Evolutionary conservation across 805 yeast species (phyloP).

Genomic region (Cyberlindnera galapagoensis): DNA sequence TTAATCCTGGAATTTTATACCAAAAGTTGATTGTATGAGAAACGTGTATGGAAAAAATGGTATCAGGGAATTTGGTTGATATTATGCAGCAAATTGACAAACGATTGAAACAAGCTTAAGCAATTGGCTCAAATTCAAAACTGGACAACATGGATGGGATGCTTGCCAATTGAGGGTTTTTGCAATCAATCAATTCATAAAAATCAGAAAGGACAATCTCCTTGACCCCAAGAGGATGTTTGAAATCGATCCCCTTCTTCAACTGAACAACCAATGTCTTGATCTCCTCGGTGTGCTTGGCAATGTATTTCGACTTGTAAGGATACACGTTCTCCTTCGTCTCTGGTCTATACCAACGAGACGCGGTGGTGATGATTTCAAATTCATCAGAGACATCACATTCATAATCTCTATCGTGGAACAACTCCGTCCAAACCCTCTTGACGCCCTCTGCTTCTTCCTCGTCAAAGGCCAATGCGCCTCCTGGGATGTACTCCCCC

Average conservation of each 20-base stretch:
- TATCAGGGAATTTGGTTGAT: too few species aligned
- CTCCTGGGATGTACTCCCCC: slow-evolving; percentile 11
- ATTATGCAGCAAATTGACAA: too few species aligned
- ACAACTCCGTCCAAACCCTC: slow-evolving; percentile 10
- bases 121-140: slow-evolving; percentile 9
- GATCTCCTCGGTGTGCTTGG: slow-evolving; percentile 10
- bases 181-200: slow-evolving; percentile 11
- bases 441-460: slow-evolving; percentile 8
- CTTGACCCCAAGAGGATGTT: slow-evolving; percentile 5
- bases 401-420: slow-evolving; percentile 4
- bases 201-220: slow-evolving; percentile 6
- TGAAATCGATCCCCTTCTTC: slow-evolving; percentile 2
- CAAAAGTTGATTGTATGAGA: too few species aligned
- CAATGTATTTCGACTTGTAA: slow-evolving; percentile 8
- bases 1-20: too few species aligned
- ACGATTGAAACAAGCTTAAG: too few species aligned
- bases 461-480: slow-evolving; percentile 10
- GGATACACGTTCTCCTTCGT: slow-evolving; percentile 11
- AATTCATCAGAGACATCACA: slow-evolving; percentile 4
- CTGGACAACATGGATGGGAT: slow-evolving; percentile 30
- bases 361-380: slow-evolving; percentile 5
- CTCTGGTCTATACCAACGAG: slow-evolving; percentile 17
- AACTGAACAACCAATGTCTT: slow-evolving; percentile 10
- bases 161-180: slow-evolving; percentile 16
- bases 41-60: too few species aligned